phyloP scores from a whole-genome alignment of 2,329 filamentous ascomycete genomes.

The Colletotrichum limetticola region DNA sequence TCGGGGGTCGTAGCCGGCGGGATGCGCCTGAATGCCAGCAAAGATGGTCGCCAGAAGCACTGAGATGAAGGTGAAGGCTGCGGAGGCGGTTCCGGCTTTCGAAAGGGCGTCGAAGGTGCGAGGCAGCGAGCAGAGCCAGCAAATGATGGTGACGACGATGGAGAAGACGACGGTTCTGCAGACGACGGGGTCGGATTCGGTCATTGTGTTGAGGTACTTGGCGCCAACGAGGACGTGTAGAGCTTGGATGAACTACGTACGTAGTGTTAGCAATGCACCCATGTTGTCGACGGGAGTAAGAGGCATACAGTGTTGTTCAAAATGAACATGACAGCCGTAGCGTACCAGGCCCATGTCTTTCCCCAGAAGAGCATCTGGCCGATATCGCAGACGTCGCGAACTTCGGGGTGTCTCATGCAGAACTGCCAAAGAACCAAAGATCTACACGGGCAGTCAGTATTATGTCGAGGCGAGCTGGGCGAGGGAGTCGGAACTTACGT shows the following conservation, averaged over 20 bases:
- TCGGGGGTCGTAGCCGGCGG: slow-evolving; percentile 70
- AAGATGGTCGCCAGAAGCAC: slow-evolving; percentile 88
- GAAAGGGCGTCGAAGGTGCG: slow-evolving; percentile 86
- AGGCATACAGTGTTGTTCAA: slow-evolving; percentile 79
- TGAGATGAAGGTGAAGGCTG: slow-evolving; percentile 89
- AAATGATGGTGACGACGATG: slow-evolving; percentile 78
- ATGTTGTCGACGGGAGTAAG: neutral
- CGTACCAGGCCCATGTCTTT: slow-evolving; percentile 77
- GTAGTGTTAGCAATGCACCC: neutral
- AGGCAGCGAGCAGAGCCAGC: slow-evolving; percentile 83
- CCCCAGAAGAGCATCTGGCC: slow-evolving; percentile 96
- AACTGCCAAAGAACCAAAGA: slow-evolving; percentile 76
- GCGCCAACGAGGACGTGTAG: slow-evolving; percentile 86
- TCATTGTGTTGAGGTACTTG: slow-evolving; percentile 92
- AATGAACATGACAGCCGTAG: slow-evolving; percentile 85
- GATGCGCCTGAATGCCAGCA: slow-evolving; percentile 78
- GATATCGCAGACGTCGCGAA: slow-evolving; percentile 93
- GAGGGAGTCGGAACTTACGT: slow-evolving; percentile 56
- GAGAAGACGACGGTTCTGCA: slow-evolving; percentile 85
- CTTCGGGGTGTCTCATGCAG: slow-evolving; percentile 88
- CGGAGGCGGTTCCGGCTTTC: slow-evolving; percentile 81
- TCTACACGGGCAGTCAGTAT: slow-evolving; percentile 26
- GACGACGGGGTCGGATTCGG: slow-evolving; percentile 69
- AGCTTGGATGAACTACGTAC: slow-evolving; percentile 47
- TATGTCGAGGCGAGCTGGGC: neutral